Conservation (phyloP, 1,139 yeast species). For the Kurtzmaniella natalensis region DNA sequence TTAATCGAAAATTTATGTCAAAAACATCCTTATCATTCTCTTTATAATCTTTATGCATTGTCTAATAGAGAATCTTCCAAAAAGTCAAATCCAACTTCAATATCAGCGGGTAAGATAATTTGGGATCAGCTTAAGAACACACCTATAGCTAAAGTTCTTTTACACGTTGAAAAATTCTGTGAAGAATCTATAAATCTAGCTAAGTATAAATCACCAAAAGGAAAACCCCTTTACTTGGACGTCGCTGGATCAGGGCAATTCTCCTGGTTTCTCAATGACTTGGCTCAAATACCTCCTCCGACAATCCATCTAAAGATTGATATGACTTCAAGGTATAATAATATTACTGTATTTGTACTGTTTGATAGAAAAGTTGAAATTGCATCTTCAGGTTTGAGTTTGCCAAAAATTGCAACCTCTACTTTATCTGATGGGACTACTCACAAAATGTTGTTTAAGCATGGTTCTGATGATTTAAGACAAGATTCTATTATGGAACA, state of each 20-base stretch:
- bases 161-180: constrained; percentile 47
- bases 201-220: constrained; percentile 34
- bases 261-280: constrained; percentile 43
- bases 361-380: constrained; percentile 47
- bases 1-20: constrained; percentile 49
- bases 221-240: constrained; percentile 30
- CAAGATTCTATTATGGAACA: constrained; percentile 99
- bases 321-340: constrained; percentile 38
- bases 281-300: constrained; percentile 68
- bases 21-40: constrained; percentile 73
- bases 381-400: constrained; percentile 79
- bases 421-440: constrained; percentile 51
- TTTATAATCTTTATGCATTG: constrained; percentile 64
- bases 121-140: constrained; percentile 27
- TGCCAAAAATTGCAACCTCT: constrained; percentile 72
- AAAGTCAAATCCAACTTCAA: constrained; percentile 40
- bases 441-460: constrained; percentile 65
- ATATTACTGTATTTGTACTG: constrained; percentile 43
- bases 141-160: constrained; percentile 13
- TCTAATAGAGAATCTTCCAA: constrained; percentile 38
- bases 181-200: constrained; percentile 51
- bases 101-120: constrained; percentile 44
- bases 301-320: constrained; percentile 47
- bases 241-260: constrained; percentile 16
- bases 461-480: constrained; percentile 85